Conservation (phyloP, 495 filamentous ascomycete species). For the Tuber brumale region DNA sequence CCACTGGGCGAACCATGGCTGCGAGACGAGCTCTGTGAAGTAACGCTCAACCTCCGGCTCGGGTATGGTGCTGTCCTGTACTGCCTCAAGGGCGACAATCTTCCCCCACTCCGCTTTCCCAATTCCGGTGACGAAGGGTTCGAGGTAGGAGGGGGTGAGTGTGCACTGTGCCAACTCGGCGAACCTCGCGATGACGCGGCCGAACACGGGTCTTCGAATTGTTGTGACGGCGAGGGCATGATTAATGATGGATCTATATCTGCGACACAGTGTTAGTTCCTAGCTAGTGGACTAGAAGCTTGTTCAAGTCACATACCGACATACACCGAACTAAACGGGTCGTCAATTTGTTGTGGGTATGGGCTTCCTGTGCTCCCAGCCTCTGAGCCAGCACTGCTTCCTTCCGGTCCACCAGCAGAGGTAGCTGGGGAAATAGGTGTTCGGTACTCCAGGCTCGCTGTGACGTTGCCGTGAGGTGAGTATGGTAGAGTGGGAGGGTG, state of each 20-base stretch:
- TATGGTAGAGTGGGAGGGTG: conserved; percentile 33
- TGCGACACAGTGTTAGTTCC: conserved; percentile 2
- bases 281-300: conserved; percentile 7
- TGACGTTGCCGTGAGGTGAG: conserved; percentile 8
- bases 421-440: conserved; percentile 37
- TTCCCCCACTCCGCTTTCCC: conserved; percentile 19
- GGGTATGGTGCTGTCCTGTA: conserved; percentile 31
- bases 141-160: conserved; percentile 33
- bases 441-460: conserved; percentile 24
- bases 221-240: conserved; percentile 30
- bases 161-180: conserved; percentile 34
- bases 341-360: conserved; percentile 24
- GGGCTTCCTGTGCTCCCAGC: conserved; percentile 36
- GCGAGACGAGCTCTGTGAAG: conserved; percentile 34
- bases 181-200: conserved; percentile 36
- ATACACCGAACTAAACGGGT: conserved; percentile 25
- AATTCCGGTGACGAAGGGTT: conserved; percentile 37
- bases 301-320: conserved; percentile 23
- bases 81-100: conserved; percentile 5
- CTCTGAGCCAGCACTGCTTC: conserved; percentile 35
- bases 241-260: conserved; percentile 38
- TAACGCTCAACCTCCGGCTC: conserved; percentile 29
- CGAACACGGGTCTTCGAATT: conserved; percentile 24
- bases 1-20: conserved; percentile 31
- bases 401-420: conserved; percentile 37